Conservation (phyloP, 495 filamentous ascomycete genomes). For the Penicillium daleae region DNA sequence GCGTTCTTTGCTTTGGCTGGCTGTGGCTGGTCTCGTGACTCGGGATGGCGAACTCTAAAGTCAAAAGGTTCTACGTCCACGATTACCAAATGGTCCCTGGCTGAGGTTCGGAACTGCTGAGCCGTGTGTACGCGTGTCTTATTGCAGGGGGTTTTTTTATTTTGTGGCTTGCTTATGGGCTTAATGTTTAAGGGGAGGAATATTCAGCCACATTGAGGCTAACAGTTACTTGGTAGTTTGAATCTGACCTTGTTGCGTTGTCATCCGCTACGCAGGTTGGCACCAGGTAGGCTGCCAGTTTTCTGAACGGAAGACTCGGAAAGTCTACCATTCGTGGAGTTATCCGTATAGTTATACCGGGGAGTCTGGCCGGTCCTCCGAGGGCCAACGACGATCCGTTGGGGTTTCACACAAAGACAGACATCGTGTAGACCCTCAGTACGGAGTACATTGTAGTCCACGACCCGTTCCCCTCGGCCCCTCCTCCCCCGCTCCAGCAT, state of each 20-base stretch:
- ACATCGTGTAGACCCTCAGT: neutral
- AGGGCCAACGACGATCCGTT: neutral
- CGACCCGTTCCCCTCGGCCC: too few species aligned
- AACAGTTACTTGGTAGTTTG: neutral
- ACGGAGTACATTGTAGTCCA: too few species aligned
- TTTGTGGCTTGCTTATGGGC: neutral
- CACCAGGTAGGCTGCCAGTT: neutral
- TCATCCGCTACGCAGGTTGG: neutral
- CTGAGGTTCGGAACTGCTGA: neutral
- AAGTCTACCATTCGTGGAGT: neutral
- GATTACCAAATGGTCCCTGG: neutral
- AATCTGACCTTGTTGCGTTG: neutral
- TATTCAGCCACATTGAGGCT: neutral
- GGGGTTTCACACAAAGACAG: neutral
- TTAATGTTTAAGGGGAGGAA: neutral
- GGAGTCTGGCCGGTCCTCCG: slow-evolving; percentile 1
- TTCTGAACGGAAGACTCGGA: slow-evolving; percentile 1
- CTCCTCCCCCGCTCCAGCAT: slow-evolving; percentile 5
- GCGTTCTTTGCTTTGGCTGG: neutral
- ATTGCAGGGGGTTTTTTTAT: neutral
- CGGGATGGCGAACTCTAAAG: neutral
- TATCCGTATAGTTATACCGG: neutral
- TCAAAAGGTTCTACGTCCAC: neutral
- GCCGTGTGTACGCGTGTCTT: neutral
- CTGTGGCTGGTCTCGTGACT: slow-evolving; percentile 8